A percentile compares a stretch with the other conserved stretches of the same genome.
These are phyloP conservation scores for Thuidium tamariscinum DNA, from an alignment of 225 moss, liverwort and hornwort genomes.

Conservation along the genomic window DNA sequence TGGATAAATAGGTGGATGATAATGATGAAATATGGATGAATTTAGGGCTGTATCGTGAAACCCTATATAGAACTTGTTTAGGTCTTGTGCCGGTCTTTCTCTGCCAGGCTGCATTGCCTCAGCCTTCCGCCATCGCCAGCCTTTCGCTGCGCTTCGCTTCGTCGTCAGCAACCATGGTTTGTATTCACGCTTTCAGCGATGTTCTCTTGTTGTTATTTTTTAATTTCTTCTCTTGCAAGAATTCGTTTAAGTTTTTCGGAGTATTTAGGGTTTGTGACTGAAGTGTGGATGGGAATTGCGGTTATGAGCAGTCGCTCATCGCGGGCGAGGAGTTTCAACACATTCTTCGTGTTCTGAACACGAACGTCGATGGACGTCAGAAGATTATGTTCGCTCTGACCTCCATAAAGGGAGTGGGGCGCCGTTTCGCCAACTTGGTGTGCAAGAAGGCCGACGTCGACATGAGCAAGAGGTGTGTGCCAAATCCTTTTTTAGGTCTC, in stretches of 20 bases:
- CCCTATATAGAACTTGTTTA: not conserved
- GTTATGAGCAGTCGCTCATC: conserved; percentile 45
- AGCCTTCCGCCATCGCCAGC: not conserved
- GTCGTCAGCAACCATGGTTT: conserved; percentile 1
- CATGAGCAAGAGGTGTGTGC: conserved; percentile 58
- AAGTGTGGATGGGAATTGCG: not conserved
- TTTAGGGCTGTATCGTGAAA: not conserved
- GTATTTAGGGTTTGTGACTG: not conserved
- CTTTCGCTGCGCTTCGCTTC: not conserved
- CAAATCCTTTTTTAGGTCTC: not conserved
- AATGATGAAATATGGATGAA: not conserved
- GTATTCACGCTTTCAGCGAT: not conserved
- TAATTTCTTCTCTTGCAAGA: not conserved
- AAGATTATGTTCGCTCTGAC: conserved; percentile 72
- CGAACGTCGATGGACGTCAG: conserved; percentile 64
- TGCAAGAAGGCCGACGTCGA: conserved; percentile 76
- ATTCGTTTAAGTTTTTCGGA: not conserved
- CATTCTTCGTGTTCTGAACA: conserved; percentile 72
- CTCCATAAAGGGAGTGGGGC: conserved; percentile 68
- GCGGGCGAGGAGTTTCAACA: conserved; percentile 67
- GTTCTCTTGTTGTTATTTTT: not conserved
- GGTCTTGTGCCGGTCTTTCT: fast-evolving
- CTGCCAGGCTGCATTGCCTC: not conserved
- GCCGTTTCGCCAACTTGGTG: conserved; percentile 66
- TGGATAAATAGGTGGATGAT: not conserved